Percentiles rank a stretch among this genome's conserved stretches.
phyloP scores from a whole-genome alignment of 345 rosid species.

The Moricandia arvensis region DNA sequence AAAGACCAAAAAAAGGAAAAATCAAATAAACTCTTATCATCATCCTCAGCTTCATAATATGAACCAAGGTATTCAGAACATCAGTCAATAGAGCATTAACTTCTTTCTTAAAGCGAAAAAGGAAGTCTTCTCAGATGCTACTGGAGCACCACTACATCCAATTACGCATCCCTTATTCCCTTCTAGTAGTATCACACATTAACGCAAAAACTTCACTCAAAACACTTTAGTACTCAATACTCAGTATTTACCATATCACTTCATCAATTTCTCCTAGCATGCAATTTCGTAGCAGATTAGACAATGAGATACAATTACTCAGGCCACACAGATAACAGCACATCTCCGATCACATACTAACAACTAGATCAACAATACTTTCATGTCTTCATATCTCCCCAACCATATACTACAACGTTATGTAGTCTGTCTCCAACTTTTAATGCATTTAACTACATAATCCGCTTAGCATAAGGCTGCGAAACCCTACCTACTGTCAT shows the following conservation, averaged over 20 bases:
- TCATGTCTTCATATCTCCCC: constrained; percentile 11
- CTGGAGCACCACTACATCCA: neutral
- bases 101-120: neutral
- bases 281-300: neutral
- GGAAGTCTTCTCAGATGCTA: neutral
- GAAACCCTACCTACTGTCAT: constrained; percentile 15
- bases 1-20: neutral
- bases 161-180: neutral
- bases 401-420: constrained; percentile 5
- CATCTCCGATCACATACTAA: neutral
- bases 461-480: neutral
- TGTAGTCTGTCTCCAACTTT: constrained; percentile 1
- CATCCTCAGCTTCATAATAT: neutral
- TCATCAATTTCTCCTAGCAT: neutral
- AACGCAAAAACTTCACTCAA: neutral
- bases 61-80: constrained; percentile 10
- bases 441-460: neutral
- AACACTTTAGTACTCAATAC: neutral
- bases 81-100: neutral
- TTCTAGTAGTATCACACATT: neutral
- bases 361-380: constrained; percentile 3
- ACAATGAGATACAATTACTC: neutral
- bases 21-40: constrained; percentile 8
- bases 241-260: neutral
- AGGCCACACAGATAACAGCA: neutral